These are phyloP conservation scores for Helichrysum umbraculigerum DNA, from an alignment of 129 eudicot species.

Conservation along the genomic window DNA sequence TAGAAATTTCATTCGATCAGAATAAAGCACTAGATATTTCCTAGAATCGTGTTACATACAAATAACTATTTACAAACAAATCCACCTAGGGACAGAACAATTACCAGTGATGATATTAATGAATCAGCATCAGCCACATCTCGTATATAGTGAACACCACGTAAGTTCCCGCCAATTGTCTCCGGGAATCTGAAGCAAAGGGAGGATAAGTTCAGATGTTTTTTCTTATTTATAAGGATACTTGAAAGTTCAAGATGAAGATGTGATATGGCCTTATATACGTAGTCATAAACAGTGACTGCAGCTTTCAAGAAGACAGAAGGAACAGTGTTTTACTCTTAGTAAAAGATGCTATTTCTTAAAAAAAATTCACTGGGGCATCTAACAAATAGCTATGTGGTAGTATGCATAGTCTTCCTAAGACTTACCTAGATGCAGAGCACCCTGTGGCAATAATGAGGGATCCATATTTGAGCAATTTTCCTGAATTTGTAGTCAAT, in stretches of 20 bases:
- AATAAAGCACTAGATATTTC: neutral
- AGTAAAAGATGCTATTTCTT: neutral
- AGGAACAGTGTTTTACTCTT: neutral
- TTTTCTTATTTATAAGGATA: neutral
- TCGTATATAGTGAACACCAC: constrained; percentile 93
- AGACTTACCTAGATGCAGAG: constrained; percentile 74
- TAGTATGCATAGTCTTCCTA: constrained; percentile 4
- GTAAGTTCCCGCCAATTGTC: constrained; percentile 87
- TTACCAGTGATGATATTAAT: constrained; percentile 79
- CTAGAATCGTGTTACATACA: neutral
- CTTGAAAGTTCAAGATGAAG: neutral
- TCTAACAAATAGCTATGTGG: neutral
- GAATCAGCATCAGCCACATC: constrained; percentile 96
- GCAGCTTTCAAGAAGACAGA: constrained; percentile 6
- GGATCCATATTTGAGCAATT: constrained; percentile 79
- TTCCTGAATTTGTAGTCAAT: constrained; percentile 83
- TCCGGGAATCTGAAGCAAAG: constrained; percentile 78
- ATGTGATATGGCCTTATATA: neutral
- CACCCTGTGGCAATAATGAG: constrained; percentile 92
- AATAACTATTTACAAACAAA: constrained; percentile 2
- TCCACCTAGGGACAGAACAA: constrained; percentile 7
- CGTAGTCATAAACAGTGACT: neutral
- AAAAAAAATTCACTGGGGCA: too few relatives aligned
- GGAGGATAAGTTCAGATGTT: constrained; percentile 2
- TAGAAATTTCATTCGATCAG: constrained; percentile 19